Conservation (phyloP, 2,329 filamentous ascomycete genomes). For the Knufia fluminis region DNA sequence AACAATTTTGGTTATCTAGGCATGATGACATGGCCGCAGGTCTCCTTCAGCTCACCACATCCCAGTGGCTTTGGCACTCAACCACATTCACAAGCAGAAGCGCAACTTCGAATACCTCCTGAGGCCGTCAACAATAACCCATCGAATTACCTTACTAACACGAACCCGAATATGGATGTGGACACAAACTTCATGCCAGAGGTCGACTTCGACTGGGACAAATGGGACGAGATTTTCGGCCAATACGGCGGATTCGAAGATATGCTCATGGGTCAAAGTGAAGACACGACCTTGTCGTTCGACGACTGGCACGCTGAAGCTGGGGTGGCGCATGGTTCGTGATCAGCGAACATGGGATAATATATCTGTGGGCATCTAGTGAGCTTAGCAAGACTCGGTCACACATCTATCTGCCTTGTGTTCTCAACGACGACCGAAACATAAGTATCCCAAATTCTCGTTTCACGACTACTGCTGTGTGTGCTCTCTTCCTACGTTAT, state of each 20-base stretch:
- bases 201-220: slow-evolving; percentile 40
- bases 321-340: no score
- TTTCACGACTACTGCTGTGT: no score
- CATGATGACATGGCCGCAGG: neutral
- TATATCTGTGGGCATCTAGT: no score
- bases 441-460: no score
- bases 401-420: no score
- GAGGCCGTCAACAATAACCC: slow-evolving; percentile 2
- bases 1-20: no score
- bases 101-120: neutral
- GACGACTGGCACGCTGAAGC: no score
- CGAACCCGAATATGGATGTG: neutral
- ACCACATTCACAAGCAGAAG: neutral
- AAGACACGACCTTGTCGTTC: no score
- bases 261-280: slow-evolving; percentile 20
- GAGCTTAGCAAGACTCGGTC: no score
- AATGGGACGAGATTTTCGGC: slow-evolving; percentile 41
- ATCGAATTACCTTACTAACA: neutral
- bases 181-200: slow-evolving; percentile 13
- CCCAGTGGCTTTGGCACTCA: neutral
- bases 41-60: neutral
- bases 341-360: no score
- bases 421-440: no score
- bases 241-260: slow-evolving; percentile 29
- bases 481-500: no score